Percentiles rank a stretch among this genome's conserved stretches.
Evolutionary conservation across 768 basidiomycete species (phyloP).

Genomic region (Rubroboletus pulcherrimus): DNA sequence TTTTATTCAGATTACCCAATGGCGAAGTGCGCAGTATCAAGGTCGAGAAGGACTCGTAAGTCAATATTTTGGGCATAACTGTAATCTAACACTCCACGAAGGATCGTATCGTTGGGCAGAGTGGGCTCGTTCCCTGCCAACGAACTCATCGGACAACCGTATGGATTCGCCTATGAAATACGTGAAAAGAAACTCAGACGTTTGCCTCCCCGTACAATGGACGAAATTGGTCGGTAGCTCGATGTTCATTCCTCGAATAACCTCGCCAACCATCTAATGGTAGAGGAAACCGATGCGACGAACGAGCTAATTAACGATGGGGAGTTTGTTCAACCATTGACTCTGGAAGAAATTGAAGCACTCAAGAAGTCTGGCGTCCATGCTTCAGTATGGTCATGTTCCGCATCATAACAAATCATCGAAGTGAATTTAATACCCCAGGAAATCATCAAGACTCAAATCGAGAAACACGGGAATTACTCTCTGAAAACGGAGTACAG

Average conservation of each 20-base stretch:
- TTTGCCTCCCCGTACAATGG: constrained; percentile 57
- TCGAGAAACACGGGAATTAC: constrained; percentile 89
- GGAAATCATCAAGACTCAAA: constrained; percentile 95
- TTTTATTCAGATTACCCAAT: constrained; percentile 76
- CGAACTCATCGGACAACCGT: constrained; percentile 77
- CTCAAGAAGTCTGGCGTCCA: constrained; percentile 80
- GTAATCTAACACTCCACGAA: constrained; percentile 28
- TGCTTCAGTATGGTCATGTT: constrained; percentile 53
- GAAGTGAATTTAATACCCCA: constrained; percentile 33
- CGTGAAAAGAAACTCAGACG: constrained; percentile 62
- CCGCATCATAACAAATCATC: neutral
- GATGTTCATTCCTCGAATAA: neutral
- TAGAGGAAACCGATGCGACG: constrained; percentile 96
- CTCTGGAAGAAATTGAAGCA: constrained; percentile 76
- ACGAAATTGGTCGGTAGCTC: constrained; percentile 67
- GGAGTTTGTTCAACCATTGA: constrained; percentile 78
- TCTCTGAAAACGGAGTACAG: constrained; percentile 95
- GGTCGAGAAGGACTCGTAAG: constrained; percentile 69
- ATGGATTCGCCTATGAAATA: constrained; percentile 89
- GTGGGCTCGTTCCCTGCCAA: constrained; percentile 79
- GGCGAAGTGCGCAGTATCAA: constrained; percentile 75
- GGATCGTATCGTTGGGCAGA: constrained; percentile 74
- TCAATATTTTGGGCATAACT: constrained; percentile 1
- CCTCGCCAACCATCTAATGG: neutral
- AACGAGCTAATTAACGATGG: constrained; percentile 95